Evolutionary conservation across 1,284 basidiomycete genomes (phyloP).

Genomic region (Puccinia brachypodii): DNA sequence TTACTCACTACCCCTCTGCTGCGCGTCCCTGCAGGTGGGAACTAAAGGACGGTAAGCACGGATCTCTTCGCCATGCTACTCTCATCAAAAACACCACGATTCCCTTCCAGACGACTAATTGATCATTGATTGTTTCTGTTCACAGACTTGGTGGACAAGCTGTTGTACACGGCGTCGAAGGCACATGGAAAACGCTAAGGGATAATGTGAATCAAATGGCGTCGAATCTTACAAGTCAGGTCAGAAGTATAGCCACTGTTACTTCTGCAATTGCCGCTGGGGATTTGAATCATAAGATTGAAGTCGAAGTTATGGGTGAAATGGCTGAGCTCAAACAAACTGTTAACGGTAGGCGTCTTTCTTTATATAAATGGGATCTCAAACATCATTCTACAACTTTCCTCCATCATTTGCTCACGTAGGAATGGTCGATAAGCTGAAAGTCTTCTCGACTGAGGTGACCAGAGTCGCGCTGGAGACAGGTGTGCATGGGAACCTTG

Average conservation of each 20-base stretch:
- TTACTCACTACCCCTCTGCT: background rate
- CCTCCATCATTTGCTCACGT: background rate
- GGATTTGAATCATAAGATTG: conserved; percentile 92
- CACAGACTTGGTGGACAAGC: conserved; percentile 57
- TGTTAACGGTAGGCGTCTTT: conserved; percentile 85
- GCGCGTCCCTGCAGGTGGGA: conserved; percentile 15
- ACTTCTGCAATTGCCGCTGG: conserved; percentile 98
- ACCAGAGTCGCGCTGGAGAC: conserved; percentile 75
- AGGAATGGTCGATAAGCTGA: conserved; percentile 69
- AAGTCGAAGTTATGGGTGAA: conserved; percentile 93
- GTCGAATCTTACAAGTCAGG: conserved; percentile 91
- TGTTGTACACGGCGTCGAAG: conserved; percentile 57
- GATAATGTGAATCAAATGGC: conserved; percentile 62
- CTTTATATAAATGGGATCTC: background rate
- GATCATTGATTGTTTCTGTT: background rate
- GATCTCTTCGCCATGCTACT: background rate
- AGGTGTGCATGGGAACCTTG: conserved; percentile 49
- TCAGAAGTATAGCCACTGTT: conserved; percentile 88
- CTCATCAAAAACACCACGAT: background rate
- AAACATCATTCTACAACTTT: background rate
- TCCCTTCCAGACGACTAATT: background rate
- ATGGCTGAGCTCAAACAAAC: conserved; percentile 97
- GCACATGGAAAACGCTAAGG: conserved; percentile 58
- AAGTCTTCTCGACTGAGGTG: conserved; percentile 90
- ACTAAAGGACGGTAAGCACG: conserved; percentile 36